Percentiles rank a stretch among this genome's conserved stretches.
These are phyloP conservation scores for Diplodia seriata DNA, from an alignment of 2,329 filamentous ascomycete genomes.

Conservation along the genomic window DNA sequence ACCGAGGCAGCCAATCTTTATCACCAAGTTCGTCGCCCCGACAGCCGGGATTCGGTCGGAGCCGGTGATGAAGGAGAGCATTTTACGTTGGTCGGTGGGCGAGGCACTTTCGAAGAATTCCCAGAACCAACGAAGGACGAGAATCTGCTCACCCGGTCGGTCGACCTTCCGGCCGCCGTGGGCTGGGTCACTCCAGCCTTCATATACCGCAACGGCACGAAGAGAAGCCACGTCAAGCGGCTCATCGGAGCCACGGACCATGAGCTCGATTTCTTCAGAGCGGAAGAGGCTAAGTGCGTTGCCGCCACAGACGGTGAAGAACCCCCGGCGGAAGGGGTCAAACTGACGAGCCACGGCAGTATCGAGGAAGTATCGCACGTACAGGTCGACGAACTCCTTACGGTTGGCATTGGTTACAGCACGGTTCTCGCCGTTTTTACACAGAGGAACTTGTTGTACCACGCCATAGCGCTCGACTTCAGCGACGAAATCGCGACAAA, in stretches of 20 bases:
- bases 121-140: constrained; percentile 86
- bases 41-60: constrained; percentile 90
- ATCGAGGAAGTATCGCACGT: constrained; percentile 81
- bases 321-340: constrained; percentile 91
- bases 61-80: constrained; percentile 87
- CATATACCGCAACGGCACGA: constrained; percentile 78
- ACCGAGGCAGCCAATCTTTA: constrained; percentile 78
- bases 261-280: constrained; percentile 88
- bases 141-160: constrained; percentile 47
- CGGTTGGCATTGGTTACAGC: constrained; percentile 74
- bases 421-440: constrained; percentile 60
- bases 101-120: constrained; percentile 72
- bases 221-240: constrained; percentile 78
- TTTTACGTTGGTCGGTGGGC: constrained; percentile 73
- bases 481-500: constrained; percentile 81
- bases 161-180: constrained; percentile 36
- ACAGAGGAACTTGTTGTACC: constrained; percentile 71
- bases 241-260: constrained; percentile 85
- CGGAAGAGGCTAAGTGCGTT: constrained; percentile 87
- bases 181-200: constrained; percentile 69
- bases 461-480: constrained; percentile 80
- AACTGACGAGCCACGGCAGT: constrained; percentile 80
- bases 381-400: constrained; percentile 84
- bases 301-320: constrained; percentile 89
- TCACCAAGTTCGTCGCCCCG: constrained; percentile 78